Base-by-base conservation (phyloP, 192 early-diverging fungal species). In the Umbelopsis sp. region DNA sequence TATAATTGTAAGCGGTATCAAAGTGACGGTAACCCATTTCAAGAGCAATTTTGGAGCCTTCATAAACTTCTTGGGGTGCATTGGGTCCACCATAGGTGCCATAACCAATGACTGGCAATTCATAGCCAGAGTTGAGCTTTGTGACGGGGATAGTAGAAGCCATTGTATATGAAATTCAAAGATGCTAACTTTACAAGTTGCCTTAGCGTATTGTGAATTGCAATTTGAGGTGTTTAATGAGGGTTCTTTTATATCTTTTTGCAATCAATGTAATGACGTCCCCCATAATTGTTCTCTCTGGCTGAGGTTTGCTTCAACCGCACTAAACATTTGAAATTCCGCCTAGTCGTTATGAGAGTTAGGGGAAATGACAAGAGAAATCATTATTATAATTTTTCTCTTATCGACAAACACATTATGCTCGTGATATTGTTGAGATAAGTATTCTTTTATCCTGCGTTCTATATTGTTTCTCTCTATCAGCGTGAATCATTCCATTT, bases 81-180 rank as follows among this genome's bases (percentile, higher is more conserved):
- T 70, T 46, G 16, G 49, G 35, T 0, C 69, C 65, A 46, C 72
- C 68, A 58, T 47, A 78, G 7, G 71, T 73, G 18, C 76, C 76
- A 68, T 67, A 70, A 16, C 76, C 76, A 64, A 78, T 67, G 4
- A 70, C 13, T 22, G 76, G 76, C 2, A 78, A 20, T 50, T 65
- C 30, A 64, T 78, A 67, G 15, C 76, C 76, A 52, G 55, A 72
- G 65, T 78, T 78, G 15, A 78, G 49, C 71, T 78, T 58, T 58
- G 53, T 16, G 33, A 58, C 53, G 15, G 53, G 53, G 53, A 58
- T 58, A 23, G 20, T 51, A 10, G 53, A 58, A 30, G 53, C 10
- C 25, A 30, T 30, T 30, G 33, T 58, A 23, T 16, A 18, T 15
- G 25, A 33, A 58, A 4, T 16, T 58, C 15, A 33, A 30, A 41